A percentile compares a stretch with the other conserved stretches of the same genome.
phyloP scores from a whole-genome alignment of 495 filamentous ascomycete genomes.

The Aspergillus asperescens region DNA sequence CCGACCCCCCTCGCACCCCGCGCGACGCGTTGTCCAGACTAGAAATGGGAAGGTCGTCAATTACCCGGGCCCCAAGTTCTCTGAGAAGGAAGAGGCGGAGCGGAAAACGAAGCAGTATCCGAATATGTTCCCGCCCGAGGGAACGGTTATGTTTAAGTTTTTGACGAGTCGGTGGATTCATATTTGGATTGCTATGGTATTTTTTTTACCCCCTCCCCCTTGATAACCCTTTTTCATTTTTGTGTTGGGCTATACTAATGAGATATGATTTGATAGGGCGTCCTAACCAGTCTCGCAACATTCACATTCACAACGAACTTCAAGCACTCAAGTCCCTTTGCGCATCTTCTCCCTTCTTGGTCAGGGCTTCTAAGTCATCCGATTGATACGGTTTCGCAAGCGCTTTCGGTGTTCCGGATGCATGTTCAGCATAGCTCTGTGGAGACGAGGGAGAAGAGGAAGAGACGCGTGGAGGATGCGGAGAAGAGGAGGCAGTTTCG shows the following conservation, averaged over 20 bases:
- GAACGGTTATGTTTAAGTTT: constrained; percentile 71
- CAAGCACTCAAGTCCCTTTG: constrained; percentile 62
- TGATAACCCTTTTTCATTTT: neutral
- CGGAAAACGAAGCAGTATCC: constrained; percentile 69
- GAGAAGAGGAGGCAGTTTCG: constrained; percentile 73
- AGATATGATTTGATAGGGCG: constrained; percentile 43
- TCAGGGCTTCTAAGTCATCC: constrained; percentile 59
- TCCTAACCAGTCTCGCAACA: constrained; percentile 59
- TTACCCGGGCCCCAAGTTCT: constrained; percentile 66
- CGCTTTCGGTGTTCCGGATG: constrained; percentile 63
- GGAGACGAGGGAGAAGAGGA: constrained; percentile 59
- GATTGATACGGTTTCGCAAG: constrained; percentile 49
- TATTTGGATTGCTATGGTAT: constrained; percentile 70
- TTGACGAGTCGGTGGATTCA: constrained; percentile 68
- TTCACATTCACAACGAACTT: constrained; percentile 68
- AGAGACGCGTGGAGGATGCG: constrained; percentile 66
- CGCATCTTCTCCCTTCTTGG: constrained; percentile 62
- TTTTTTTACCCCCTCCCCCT: constrained; percentile 16
- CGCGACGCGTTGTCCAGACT: constrained; percentile 45
- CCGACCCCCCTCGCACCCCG: constrained; percentile 76
- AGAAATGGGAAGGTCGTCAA: constrained; percentile 30
- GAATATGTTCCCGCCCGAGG: constrained; percentile 70
- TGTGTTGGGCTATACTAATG: neutral
- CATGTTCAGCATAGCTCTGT: constrained; percentile 59
- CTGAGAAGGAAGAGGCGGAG: constrained; percentile 51